A percentile compares a stretch with the other conserved stretches of the same genome.
Evolutionary conservation across 768 basidiomycete genomes (phyloP).

Genomic region (Lactarius tabidus): DNA sequence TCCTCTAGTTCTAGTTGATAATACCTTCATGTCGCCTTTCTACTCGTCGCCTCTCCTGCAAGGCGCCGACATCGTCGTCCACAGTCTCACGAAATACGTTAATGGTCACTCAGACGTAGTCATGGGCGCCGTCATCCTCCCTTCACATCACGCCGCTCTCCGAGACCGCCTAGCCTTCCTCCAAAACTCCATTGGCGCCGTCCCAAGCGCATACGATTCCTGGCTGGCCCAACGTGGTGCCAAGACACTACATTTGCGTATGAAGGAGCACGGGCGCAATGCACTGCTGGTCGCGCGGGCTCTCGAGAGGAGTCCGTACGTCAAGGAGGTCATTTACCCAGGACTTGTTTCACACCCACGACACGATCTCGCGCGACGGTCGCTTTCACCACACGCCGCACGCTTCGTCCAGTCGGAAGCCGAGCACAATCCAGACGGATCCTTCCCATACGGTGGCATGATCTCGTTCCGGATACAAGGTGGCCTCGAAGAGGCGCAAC

Average conservation of each 20-base stretch:
- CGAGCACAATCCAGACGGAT: slow-evolving; percentile 36
- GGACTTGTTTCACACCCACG: slow-evolving; percentile 67
- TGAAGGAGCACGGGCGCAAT: slow-evolving; percentile 82
- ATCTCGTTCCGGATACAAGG: slow-evolving; percentile 63
- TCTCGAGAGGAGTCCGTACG: slow-evolving; percentile 50
- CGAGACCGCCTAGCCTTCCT: slow-evolving; percentile 69
- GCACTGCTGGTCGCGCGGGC: slow-evolving; percentile 70
- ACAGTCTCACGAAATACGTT: slow-evolving; percentile 86
- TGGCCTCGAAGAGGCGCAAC: slow-evolving; percentile 52
- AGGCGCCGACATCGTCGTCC: slow-evolving; percentile 81
- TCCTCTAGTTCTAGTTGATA: slow-evolving; percentile 87
- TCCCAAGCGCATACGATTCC: slow-evolving; percentile 81
- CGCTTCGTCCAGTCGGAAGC: slow-evolving; percentile 49
- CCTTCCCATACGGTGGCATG: slow-evolving; percentile 91
- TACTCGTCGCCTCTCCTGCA: slow-evolving; percentile 83
- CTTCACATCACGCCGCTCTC: slow-evolving; percentile 47
- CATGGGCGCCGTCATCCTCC: slow-evolving; percentile 79
- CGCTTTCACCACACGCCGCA: slow-evolving; percentile 65
- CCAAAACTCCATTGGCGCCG: slow-evolving; percentile 83
- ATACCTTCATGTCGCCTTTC: slow-evolving; percentile 92
- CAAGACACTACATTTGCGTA: slow-evolving; percentile 87
- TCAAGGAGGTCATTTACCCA: slow-evolving; percentile 85
- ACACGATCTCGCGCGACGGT: slow-evolving; percentile 57
- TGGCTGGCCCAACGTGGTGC: slow-evolving; percentile 89
- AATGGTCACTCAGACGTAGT: slow-evolving; percentile 94